Conservation (phyloP, 2,329 filamentous ascomycete genomes). For the Colletotrichum lindemuthianum region DNA sequence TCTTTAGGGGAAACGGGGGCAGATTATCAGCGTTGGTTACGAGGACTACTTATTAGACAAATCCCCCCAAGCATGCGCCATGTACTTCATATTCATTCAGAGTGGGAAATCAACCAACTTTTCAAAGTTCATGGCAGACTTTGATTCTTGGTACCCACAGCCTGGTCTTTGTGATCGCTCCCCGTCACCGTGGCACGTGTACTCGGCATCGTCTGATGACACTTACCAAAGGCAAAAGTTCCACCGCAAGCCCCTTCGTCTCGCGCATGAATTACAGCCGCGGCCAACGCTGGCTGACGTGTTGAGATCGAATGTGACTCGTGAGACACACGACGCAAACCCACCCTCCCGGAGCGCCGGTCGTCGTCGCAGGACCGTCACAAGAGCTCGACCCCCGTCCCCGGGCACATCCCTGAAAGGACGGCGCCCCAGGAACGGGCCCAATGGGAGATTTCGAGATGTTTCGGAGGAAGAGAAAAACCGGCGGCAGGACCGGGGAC, state of each 20-base stretch:
- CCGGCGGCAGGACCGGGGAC: not conserved
- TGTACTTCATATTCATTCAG: not conserved
- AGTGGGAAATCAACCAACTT: too few relatives aligned
- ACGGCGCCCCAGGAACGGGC: not conserved
- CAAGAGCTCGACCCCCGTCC: constrained; percentile 6
- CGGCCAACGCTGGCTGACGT: too few relatives aligned
- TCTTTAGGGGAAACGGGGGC: constrained; percentile 8
- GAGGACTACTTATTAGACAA: constrained; percentile 7
- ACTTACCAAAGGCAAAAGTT: too few relatives aligned
- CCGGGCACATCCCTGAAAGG: not conserved
- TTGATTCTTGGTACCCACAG: too few relatives aligned
- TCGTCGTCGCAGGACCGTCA: constrained; percentile 28
- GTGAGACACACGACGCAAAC: too few relatives aligned
- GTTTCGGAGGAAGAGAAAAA: constrained; percentile 11
- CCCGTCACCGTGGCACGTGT: not conserved
- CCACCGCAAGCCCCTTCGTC: too few relatives aligned
- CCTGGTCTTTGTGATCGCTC: too few relatives aligned
- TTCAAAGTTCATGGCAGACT: too few relatives aligned
- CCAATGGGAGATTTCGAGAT: constrained; percentile 18
- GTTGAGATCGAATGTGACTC: too few relatives aligned
- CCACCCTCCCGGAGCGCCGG: constrained; percentile 2
- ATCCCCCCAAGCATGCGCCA: constrained; percentile 20
- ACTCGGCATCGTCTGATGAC: too few relatives aligned
- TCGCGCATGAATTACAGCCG: too few relatives aligned
- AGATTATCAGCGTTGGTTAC: not conserved